Evolutionary conservation across 208 protist species (phyloP), one percentile per base, ranked within the genome.

Genomic region (Trypanosomatidae sp.): DNA sequence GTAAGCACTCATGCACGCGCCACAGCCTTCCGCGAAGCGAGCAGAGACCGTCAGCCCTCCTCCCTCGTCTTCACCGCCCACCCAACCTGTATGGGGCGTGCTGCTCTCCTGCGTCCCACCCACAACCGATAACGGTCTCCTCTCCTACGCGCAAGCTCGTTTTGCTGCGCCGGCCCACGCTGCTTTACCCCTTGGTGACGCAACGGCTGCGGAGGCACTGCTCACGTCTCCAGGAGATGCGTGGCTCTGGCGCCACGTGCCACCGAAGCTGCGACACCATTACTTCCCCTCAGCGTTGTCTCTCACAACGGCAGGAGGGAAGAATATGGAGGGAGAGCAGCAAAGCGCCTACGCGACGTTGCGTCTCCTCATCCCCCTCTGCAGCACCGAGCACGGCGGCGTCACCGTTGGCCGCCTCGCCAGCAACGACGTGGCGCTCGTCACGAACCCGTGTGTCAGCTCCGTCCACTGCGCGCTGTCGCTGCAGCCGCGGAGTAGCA

Each of bases 361-460:
- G 1, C 71, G n/a, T 9, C 64, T 80, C 3, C 60, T 86, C n/a
- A 25, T 86, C 7, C 78, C 82, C 0, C 78, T 86, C 6, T 73
- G 66, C 44, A 28, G 58, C 56, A 52, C 47, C 68, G 64, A 72
- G 55, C 53, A 69, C 25, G 76, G 82, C n/a, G 33, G 60, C 13
- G 73, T 83, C 44, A 67, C 62, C 43, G 64, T 90, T 8, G 86
- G 86, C 17, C 82, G 86, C 12, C 70, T 84, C 13, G 19, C 56
- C 43, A 81, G 66, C 68, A 86, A 84, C 69, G 76, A 86, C 68
- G 64, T 84, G 3, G 76, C 53, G 30, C 53, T 90, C 60, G 15
- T 60, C n/a, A 65, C 72, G 0, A 90, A 88, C 65, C 82, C 83
- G 2, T 90, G 77, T 62, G 73, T 90, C 49, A 90, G 86, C 77